phyloP scores from a whole-genome alignment of 2,329 filamentous ascomycete species.

The Fusarium foetens region DNA sequence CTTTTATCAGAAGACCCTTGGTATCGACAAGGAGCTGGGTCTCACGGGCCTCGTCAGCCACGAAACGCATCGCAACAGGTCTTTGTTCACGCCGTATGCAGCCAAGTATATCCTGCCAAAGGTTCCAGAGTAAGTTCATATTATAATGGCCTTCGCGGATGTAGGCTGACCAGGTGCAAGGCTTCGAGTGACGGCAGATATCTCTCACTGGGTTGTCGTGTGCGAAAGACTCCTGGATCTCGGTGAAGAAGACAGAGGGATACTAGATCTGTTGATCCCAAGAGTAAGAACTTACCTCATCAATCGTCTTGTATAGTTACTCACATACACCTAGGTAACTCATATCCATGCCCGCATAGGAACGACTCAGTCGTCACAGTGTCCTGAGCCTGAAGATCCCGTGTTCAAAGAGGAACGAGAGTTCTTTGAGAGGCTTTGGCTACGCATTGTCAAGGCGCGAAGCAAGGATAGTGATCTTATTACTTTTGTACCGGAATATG shows the following conservation, averaged over 20 bases:
- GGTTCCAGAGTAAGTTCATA: not conserved
- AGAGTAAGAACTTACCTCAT: fast-evolving
- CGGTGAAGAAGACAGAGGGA: fast-evolving
- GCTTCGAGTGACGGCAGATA: not conserved
- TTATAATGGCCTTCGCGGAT: fast-evolving
- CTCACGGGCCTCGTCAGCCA: not conserved
- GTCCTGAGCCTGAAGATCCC: fast-evolving
- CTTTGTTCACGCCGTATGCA: not conserved
- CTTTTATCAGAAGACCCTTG: not conserved
- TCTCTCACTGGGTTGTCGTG: not conserved
- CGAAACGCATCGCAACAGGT: not conserved
- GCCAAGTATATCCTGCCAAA: not conserved
- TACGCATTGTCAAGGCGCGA: not conserved
- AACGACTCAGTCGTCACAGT: not conserved
- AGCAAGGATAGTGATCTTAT: not conserved
- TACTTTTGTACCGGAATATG: not conserved
- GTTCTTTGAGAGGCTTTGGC: not conserved
- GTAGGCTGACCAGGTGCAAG: not conserved
- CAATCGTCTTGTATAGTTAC: fast-evolving
- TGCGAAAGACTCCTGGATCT: not conserved
- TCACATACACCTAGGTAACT: not conserved
- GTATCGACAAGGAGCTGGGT: not conserved
- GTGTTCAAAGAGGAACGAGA: not conserved
- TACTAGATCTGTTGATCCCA: not conserved
- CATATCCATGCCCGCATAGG: not conserved